A percentile compares a stretch with the other conserved stretches of the same genome.
phyloP scores from a whole-genome alignment of 2,329 filamentous ascomycete genomes.

The Blastomyces gilchristii region DNA sequence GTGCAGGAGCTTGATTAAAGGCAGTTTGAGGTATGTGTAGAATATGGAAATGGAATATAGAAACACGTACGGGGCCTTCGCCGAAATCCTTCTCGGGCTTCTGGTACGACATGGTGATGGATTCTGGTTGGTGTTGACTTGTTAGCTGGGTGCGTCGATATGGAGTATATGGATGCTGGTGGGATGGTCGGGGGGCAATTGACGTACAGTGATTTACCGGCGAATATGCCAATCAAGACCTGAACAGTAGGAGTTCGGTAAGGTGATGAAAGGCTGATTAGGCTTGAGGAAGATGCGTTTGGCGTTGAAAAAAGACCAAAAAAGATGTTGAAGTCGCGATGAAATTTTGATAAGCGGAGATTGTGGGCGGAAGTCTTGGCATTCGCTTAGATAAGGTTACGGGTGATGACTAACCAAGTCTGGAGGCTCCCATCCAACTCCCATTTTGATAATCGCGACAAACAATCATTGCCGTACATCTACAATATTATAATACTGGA shows the following conservation, averaged over 20 bases:
- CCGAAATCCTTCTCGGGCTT: slow-evolving; percentile 90
- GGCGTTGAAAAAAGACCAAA: background rate
- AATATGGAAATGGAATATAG: background rate
- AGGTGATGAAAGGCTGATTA: slow-evolving; percentile 59
- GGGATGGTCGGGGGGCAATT: background rate
- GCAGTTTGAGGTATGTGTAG: too few species aligned
- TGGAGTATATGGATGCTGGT: background rate
- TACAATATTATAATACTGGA: background rate
- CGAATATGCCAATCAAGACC: slow-evolving; percentile 60
- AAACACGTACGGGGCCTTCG: slow-evolving; percentile 64
- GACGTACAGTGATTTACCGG: slow-evolving; percentile 2
- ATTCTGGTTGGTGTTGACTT: slow-evolving; percentile 20
- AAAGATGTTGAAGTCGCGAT: background rate
- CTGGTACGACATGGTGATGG: slow-evolving; percentile 71
- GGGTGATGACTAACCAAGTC: slow-evolving; percentile 11
- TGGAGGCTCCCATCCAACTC: background rate
- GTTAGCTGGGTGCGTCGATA: slow-evolving; percentile 11
- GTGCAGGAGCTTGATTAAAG: too few species aligned
- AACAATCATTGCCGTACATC: background rate
- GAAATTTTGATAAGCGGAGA: slow-evolving; percentile 2
- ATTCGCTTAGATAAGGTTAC: slow-evolving; percentile 25
- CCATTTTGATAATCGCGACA: background rate
- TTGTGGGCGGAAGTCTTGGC: slow-evolving; percentile 19
- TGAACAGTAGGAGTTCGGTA: slow-evolving; percentile 64
- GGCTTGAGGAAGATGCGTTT: background rate